Evolutionary conservation across 345 rosid genomes (phyloP), one percentile per base, ranked within the genome.

Genomic region (Eucalyptus cloeziana): DNA sequence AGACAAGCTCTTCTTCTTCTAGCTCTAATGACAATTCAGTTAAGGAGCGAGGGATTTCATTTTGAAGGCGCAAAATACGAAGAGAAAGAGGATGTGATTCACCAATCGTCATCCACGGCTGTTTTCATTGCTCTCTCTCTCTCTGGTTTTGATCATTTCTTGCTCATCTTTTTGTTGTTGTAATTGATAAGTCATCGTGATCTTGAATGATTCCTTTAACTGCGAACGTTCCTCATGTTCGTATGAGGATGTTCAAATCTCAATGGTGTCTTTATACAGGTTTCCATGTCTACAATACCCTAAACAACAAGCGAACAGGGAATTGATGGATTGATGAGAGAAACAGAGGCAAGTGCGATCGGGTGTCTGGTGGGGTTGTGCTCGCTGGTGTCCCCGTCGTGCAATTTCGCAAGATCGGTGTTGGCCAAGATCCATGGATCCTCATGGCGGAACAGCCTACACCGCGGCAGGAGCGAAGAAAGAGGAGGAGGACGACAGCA

Each of bases 341-440:
- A 76, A 37, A 21, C 8, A 10, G 47, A 49, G n/a, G 60, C 58
- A 12, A 51, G 56, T 4, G 60, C 60, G 10, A 69, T 86, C 13
- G 71, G 87, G 21, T 86, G 87, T 14, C 31, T 44, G 49, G 87
- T 86, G 2, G 87, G 87, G 71, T 30, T 60, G 49, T 87, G 88
- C 76, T 87, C 89, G 69, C 44, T 87, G 52, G 60, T 69, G 31
- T 87, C 58, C 52, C 16, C 58, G 10, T 52, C 47, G 0, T 64
- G 89, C 60, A 1, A 64, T 60, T 69, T 87, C 22, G 89, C 86
- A 49, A 49, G 89, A 81, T 52, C 81, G 79, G 58, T 85, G 44
- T 47, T 86, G 43, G 45, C 44, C 45, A 49, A 80, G 88, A 89
- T 87, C 83, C 83, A 76, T 22, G 44, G 47, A 76, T 76, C 47